A percentile compares a stretch with the other conserved stretches of the same genome.
phyloP scores from a whole-genome alignment of 129 eudicot species.

The Dittrichia graveolens region DNA sequence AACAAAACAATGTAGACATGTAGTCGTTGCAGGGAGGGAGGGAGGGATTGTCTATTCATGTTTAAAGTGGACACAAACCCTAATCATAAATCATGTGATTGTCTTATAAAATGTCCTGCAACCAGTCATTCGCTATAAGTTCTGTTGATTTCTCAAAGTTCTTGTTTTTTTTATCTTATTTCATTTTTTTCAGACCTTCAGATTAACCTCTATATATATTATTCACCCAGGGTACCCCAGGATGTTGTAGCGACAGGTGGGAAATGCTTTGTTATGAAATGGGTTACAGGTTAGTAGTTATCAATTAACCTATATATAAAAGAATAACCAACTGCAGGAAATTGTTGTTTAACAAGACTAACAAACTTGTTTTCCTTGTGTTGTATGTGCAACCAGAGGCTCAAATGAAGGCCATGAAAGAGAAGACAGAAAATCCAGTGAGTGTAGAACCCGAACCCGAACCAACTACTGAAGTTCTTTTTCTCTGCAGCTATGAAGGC shows the following conservation, averaged over 20 bases:
- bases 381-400: slow-evolving; percentile 52
- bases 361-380: slow-evolving; percentile 9
- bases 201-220: slow-evolving; percentile 5
- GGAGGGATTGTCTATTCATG: too few species aligned
- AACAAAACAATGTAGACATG: too few species aligned
- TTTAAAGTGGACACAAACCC: neutral
- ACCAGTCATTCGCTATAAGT: neutral
- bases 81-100: neutral
- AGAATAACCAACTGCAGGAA: neutral
- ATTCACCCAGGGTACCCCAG: slow-evolving; percentile 79
- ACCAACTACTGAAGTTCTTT: slow-evolving; percentile 96
- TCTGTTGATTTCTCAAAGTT: neutral
- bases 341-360: slow-evolving; percentile 18
- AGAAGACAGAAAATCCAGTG: slow-evolving; percentile 62
- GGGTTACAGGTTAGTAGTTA: slow-evolving; percentile 79
- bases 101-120: neutral
- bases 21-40: too few species aligned
- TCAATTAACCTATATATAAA: neutral
- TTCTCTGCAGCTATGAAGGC: slow-evolving; percentile 94
- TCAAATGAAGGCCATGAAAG: slow-evolving; percentile 66
- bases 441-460: slow-evolving; percentile 81
- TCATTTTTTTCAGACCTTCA: slow-evolving; percentile 8
- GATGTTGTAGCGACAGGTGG: slow-evolving; percentile 92
- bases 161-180: slow-evolving; percentile 16
- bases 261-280: slow-evolving; percentile 73